Conservation (phyloP, 257 asterid genomes). For the Rauvolfia tetraphylla region DNA sequence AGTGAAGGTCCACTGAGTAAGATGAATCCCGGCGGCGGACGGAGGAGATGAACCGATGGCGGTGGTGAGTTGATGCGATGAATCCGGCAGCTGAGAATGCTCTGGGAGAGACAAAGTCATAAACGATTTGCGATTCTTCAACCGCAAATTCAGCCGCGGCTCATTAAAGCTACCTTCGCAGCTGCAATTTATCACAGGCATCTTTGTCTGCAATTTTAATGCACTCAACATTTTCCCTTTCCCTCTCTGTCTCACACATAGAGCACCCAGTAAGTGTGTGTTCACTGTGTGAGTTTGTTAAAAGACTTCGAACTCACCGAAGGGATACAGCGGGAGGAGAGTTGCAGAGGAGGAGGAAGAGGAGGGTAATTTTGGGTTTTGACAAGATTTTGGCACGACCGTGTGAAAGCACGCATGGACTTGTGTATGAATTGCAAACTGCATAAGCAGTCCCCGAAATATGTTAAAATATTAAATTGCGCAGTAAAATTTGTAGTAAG, state of each 20-base stretch:
- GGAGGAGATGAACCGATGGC: slow-evolving; percentile 43
- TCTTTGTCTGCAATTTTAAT: slow-evolving; percentile 32
- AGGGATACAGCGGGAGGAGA: background rate
- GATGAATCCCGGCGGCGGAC: slow-evolving; percentile 21
- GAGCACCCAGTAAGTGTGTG: slow-evolving; percentile 1
- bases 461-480: too few relatives aligned
- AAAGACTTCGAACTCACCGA: background rate
- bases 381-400: too few relatives aligned
- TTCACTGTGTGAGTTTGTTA: background rate
- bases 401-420: too few relatives aligned
- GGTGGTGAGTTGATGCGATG: slow-evolving; percentile 45
- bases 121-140: background rate
- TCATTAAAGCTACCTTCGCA: background rate
- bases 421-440: too few relatives aligned
- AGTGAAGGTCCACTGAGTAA: slow-evolving; percentile 42
- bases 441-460: too few relatives aligned
- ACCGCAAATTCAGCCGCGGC: slow-evolving; percentile 8
- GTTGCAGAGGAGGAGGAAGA: background rate
- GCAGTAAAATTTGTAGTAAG: too few relatives aligned
- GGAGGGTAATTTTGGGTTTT: background rate
- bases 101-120: slow-evolving; percentile 4
- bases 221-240: slow-evolving; percentile 40
- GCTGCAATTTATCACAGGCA: slow-evolving; percentile 1
- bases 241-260: background rate
- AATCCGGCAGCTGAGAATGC: slow-evolving; percentile 12